Evolutionary conservation across 106 monocot genomes (phyloP), one percentile per base, ranked within the genome.

Genomic region (Xerophyta viscosa): DNA sequence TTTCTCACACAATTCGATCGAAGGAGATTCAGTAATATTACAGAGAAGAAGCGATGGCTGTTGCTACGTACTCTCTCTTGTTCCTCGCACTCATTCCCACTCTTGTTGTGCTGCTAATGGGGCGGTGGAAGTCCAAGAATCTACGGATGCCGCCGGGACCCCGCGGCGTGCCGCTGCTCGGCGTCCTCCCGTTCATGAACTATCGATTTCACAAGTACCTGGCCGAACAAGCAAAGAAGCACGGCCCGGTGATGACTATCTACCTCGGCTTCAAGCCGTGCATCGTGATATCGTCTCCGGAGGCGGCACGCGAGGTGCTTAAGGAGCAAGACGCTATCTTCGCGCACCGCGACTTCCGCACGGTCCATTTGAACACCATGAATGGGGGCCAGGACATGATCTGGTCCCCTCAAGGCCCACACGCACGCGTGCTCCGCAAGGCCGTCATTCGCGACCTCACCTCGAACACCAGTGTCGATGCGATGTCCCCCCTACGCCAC

Each of bases 121-220:
- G n/a, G n/a, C n/a, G n/a, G n/a, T n/a, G n/a, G n/a, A n/a, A n/a
- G n/a, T n/a, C n/a, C n/a, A n/a, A n/a, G n/a, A n/a, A n/a, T n/a
- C n/a, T n/a, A n/a, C n/a, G n/a, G n/a, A n/a, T n/a, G n/a, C 47
- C 60, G 12, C 60, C 60, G 20, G 60, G 60, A 6, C 60, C 60
- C 20, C 15, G 11, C 7, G 47, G 60, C 46, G 19, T 60, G 2
- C 60, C 60, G 14, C 27, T 60, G 25, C 12, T 60, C 14, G 60
- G 60, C 29, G 11, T 8, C 46, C 60, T 60, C 13, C 46, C 23
- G n/a, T 15, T 28, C 49, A 37, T 63, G 27, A 3, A 37, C 31
- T 50, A 29, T 14, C 18, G 51, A 20, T 36, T 52, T 36, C 63
- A 52, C 27, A 23, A 13, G 37, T 27, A 20, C 39, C 51, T 63